Percentiles rank a stretch among this genome's conserved stretches.
Conservation (phyloP, 2,329 filamentous ascomycete genomes). For the Trichoderma koningiopsis region DNA sequence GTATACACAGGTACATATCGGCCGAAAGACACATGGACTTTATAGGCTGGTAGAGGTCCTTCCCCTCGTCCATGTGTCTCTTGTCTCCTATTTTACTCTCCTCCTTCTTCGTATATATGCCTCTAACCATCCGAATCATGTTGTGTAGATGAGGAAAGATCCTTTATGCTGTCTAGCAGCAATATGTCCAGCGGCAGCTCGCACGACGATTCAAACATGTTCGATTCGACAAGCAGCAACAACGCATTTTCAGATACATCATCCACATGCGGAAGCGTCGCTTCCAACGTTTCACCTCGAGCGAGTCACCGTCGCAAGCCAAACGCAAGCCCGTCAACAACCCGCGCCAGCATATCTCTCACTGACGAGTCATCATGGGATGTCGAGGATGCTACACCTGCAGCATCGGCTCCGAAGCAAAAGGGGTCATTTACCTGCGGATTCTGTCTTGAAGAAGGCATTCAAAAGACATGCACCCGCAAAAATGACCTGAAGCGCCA, state of each 20-base stretch:
- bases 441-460: constrained; percentile 47
- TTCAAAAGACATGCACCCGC: constrained; percentile 48
- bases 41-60: background rate
- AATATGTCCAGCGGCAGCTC: constrained; percentile 29
- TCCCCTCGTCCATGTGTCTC: background rate
- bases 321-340: constrained; percentile 30
- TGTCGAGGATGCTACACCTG: constrained; percentile 30
- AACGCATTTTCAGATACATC: constrained; percentile 45
- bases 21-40: background rate
- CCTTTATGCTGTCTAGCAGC: constrained; percentile 41
- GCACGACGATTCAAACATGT: constrained; percentile 42
- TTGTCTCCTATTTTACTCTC: background rate
- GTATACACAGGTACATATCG: background rate
- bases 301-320: constrained; percentile 39
- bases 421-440: constrained; percentile 44
- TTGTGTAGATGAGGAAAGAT: constrained; percentile 36
- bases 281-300: constrained; percentile 44
- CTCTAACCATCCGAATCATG: background rate
- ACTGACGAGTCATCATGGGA: constrained; percentile 31
- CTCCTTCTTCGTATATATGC: background rate
- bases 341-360: constrained; percentile 18
- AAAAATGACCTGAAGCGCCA: constrained; percentile 54
- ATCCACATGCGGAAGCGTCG: constrained; percentile 44
- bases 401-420: constrained; percentile 38
- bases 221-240: constrained; percentile 40